Evolutionary conservation across 257 asterid genomes (phyloP).

Genomic region (Lantana camara): DNA sequence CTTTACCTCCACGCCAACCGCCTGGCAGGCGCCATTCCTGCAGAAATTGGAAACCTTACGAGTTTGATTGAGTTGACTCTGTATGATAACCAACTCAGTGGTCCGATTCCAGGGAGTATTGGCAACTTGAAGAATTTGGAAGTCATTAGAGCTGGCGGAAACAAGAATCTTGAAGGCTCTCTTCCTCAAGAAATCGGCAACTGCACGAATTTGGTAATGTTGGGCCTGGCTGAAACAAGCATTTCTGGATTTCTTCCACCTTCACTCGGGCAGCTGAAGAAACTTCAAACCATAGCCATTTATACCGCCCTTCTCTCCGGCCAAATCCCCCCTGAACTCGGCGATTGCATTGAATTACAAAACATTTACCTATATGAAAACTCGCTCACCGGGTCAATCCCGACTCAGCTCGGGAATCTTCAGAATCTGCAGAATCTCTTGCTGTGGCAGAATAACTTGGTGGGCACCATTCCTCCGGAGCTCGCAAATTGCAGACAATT

Average conservation of each 20-base stretch:
- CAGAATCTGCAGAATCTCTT: conserved; percentile 50
- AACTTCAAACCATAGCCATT: conserved; percentile 58
- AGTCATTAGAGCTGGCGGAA: conserved; percentile 76
- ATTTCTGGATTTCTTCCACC: conserved; percentile 74
- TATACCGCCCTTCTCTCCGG: conserved; percentile 78
- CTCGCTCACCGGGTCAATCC: conserved; percentile 68
- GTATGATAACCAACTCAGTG: conserved; percentile 67
- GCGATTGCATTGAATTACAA: conserved; percentile 49
- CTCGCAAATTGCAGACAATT: conserved; percentile 56
- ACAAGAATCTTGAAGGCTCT: conserved; percentile 68
- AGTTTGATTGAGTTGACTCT: conserved; percentile 44
- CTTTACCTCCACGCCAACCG: conserved; percentile 57
- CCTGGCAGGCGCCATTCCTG: conserved; percentile 56
- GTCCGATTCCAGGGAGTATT: conserved; percentile 51
- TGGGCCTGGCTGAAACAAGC: conserved; percentile 78
- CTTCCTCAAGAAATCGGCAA: conserved; percentile 68
- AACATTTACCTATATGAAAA: conserved; percentile 67
- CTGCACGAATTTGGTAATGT: conserved; percentile 52
- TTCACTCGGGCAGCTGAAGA: conserved; percentile 55
- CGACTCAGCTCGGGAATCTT: conserved; percentile 54
- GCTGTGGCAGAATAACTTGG: conserved; percentile 71
- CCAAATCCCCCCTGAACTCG: conserved; percentile 74
- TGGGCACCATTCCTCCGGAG: conserved; percentile 61
- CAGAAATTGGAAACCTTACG: conserved; percentile 53
- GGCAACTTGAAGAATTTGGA: conserved; percentile 57